Base-by-base conservation (phyloP, 2,329 filamentous ascomycete genomes). In the Colletotrichum euphorbiae region DNA sequence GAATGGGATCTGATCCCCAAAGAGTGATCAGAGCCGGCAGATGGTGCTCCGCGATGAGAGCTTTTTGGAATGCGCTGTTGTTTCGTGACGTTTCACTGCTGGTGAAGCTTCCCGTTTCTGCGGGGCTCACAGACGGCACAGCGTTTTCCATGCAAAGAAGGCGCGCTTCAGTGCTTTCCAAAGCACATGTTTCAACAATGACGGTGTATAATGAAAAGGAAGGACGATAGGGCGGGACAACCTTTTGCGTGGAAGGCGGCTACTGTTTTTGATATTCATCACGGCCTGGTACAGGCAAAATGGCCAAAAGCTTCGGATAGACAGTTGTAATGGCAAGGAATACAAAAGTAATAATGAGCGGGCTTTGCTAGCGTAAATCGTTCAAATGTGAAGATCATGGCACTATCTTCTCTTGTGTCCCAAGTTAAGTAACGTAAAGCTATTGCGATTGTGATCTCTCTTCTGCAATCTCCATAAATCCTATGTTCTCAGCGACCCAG, bases 201-300 rank as follows among this genome's bases (percentile, higher is more conserved):
- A 46, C 2, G 43, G 19, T 50, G 56, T 48, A 59, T 28, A 50
- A 59, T 48, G 56, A 59, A 59, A n/a, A 33, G 33, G 17, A 50
- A 28, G 6, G 33, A 17, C 19, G 28, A n/a, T 6, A 31, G 9
- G 42, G 17, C 17, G 43, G 40, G 28, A 8, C 21, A 19, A 43
- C 36, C 12, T 13, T 28, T 19, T 54, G 21, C 13, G 40, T 54
- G 33, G 31, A 4, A 15, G 31, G 31, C 21, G 21, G n/a, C 19
- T 15, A 15, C 17, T 56, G 12, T 55, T 55, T 56, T 52, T 40
- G 12, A 21, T 8, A 7, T 24, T 33, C 28, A 28, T 17, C 28
- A 24, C 12, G 36, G n/a, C 38, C 38, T 21, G 31, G 38, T 8
- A 9, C 19, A 28, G 33, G 11, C 31, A 17, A 40, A 40, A 21